Base-by-base conservation (phyloP, 192 early-diverging fungal genomes). In the Coemansia sp. region DNA sequence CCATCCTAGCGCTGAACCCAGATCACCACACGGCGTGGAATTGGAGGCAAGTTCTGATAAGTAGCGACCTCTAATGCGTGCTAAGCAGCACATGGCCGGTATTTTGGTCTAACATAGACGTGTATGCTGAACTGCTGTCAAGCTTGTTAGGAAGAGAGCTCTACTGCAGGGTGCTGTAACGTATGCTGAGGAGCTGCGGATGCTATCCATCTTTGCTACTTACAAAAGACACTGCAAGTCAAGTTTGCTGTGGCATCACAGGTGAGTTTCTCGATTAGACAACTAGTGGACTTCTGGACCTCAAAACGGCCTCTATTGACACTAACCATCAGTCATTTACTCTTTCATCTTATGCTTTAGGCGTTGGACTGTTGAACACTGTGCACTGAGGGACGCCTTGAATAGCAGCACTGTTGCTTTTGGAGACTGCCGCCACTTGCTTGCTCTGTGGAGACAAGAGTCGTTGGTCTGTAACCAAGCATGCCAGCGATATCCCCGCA, bases 11-110 rank as follows among this genome's bases (percentile, higher is more conserved):
- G 14, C 43, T 70, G 10, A 77, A 77, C 17, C 59, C 69, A 0
- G 65, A 67, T 7, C 74, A 77, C 58, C 68, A 77, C 39, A 68
- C 74, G 0, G 74, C 68, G 15, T 77, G 74, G 74, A 77, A 71
- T 24, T 71, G 74, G 74, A 62, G 74, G 64, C 43, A 59, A 53
- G 11, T 56, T 4, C n/a, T n/a, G 19, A 21, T 8, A 10, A 50
- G n/a, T 14, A 27, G 24, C 12, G 11, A 50, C 12, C 10, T 14
- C 26, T 6, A 12, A 24, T 24, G 4, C 12, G 27, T 26, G 42
- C 3, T 17, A 50, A 15, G 24, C 14, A 27, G 1, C 14, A 50
- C 46, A 7, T 32, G 4, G 12, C 26, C 14, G 22, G 46, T 6
- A 50, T n/a, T 4, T 29, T 2, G 11, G 22, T 15, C 46, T 50